These are phyloP conservation scores for Cymbidium sinense DNA, from an alignment of 106 monocot species.

Conservation along the genomic window DNA sequence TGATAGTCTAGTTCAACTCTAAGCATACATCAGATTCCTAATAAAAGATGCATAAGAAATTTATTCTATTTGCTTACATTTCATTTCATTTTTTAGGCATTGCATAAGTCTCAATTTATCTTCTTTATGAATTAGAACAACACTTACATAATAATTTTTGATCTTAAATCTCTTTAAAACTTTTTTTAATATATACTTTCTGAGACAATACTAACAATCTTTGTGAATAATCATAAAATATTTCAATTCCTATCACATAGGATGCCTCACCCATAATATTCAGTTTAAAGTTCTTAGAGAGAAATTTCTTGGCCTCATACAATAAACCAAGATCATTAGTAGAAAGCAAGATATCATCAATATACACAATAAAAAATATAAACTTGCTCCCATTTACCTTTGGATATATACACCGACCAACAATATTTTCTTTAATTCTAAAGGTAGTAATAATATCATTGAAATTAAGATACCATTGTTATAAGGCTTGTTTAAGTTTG, in stretches of 20 bases:
- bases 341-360: conserved; percentile 7
- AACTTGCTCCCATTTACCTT: conserved; percentile 12
- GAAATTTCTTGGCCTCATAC: conserved; percentile 4
- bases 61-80: not conserved
- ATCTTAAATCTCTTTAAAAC: too few species aligned
- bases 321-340: too few species aligned
- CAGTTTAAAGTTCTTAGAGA: conserved; percentile 7
- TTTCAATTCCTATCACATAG: too few species aligned
- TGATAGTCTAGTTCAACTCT: conserved; percentile 10
- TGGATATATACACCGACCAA: conserved; percentile 6
- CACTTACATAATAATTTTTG: not conserved
- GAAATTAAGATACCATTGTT: too few species aligned
- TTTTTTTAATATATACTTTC: conserved; percentile 2
- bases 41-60: too few species aligned
- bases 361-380: conserved; percentile 6
- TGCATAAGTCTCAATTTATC: conserved; percentile 2
- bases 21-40: conserved; percentile 12
- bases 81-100: conserved; percentile 2
- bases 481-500: too few species aligned
- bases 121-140: too few species aligned
- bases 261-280: conserved; percentile 7
- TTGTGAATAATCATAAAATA: conserved; percentile 2
- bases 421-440: too few species aligned
- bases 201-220: conserved; percentile 4
- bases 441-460: too few species aligned